Evolutionary conservation across 1,139 yeast genomes (phyloP).

Genomic region (Sporopachydermia cereana): DNA sequence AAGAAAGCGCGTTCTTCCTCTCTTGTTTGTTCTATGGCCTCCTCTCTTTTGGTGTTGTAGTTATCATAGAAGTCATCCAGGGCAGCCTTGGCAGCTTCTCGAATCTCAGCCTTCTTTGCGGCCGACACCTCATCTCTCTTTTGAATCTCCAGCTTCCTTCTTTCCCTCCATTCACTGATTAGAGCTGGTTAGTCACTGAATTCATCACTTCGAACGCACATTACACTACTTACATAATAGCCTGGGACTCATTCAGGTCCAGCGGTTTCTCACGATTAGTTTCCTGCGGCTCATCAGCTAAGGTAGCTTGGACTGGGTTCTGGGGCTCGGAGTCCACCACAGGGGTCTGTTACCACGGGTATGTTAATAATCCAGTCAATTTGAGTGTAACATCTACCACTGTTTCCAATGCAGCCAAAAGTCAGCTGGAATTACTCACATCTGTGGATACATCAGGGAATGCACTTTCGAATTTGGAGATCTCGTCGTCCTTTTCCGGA

Average conservation of each 20-base stretch:
- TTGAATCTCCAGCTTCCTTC: slow-evolving; percentile 69
- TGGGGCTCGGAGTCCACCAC: slow-evolving; percentile 6
- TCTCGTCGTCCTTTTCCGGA: slow-evolving; percentile 47
- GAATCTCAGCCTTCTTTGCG: slow-evolving; percentile 54
- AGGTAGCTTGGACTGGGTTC: too few species aligned
- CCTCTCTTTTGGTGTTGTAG: slow-evolving; percentile 78
- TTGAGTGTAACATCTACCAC: too few species aligned
- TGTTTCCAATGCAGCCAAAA: too few species aligned
- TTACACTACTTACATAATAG: slow-evolving; percentile 20
- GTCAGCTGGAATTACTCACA: slow-evolving; percentile 1
- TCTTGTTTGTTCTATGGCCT: slow-evolving; percentile 49
- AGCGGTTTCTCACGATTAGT: slow-evolving; percentile 17
- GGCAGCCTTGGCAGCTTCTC: slow-evolving; percentile 71
- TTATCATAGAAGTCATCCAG: slow-evolving; percentile 91
- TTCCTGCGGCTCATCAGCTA: slow-evolving; percentile 9
- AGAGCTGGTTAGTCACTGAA: slow-evolving; percentile 1
- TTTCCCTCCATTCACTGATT: slow-evolving; percentile 75
- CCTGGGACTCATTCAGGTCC: slow-evolving; percentile 23
- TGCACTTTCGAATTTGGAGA: slow-evolving; percentile 43
- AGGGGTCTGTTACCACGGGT: too few species aligned
- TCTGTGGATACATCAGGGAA: slow-evolving; percentile 7
- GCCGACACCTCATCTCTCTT: slow-evolving; percentile 70
- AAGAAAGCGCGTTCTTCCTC: slow-evolving; percentile 60
- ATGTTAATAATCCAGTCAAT: too few species aligned
- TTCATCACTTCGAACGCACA: slow-evolving; percentile 13